Base-by-base conservation (phyloP, 306 rosid genomes). In the Morella rubra region DNA sequence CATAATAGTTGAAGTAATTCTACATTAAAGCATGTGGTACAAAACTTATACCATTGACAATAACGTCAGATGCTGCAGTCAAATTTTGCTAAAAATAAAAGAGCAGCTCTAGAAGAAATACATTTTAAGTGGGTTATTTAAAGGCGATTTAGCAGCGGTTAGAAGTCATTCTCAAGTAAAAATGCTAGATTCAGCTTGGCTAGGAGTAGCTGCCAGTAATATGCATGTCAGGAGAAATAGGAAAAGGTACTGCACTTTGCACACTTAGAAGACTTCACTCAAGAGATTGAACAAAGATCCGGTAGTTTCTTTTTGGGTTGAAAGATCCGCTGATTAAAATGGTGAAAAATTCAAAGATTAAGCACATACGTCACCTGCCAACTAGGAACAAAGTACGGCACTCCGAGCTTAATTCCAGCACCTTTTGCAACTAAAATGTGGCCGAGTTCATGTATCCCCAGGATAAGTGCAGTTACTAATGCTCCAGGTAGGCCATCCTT, bases 401-500 rank as follows among this genome's bases (percentile, higher is more conserved):
- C 88, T 77, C 96, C 98, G 81, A 96, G 96, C 86, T 89, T 88
- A 46, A 96, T 84, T 82, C 93, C 96, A 16, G 72, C 56, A 66
- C 76, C 77, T 27, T 81, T 62, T 76, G 99, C 97, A 75, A 75
- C 93, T 73, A 90, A 42, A 77, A 85, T 86, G 88, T 92, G 97
- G 80, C 89, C 53, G 22, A 95, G 88, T 81, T 95, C 99, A 46
- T 95, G 99, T 58, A 87, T 79, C 74, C 91, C 99, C 68, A 95
- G 79, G 76, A 92, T 54, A 77, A 91, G 93, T 76, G 89, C 90
- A 78, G 95, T 95, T 73, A 91, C 90, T 27, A 88, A 77, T 73
- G 98, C 97, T 72, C 98, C 98, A 44, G 98, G 86, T 79, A 91
- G 80, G 76, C 98, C 98, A 78, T 90, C 95, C 87, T 89, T 88